These are phyloP conservation scores for Salpingoeca rosetta DNA, from an alignment of 78 protist species.

Conservation along the genomic window DNA sequence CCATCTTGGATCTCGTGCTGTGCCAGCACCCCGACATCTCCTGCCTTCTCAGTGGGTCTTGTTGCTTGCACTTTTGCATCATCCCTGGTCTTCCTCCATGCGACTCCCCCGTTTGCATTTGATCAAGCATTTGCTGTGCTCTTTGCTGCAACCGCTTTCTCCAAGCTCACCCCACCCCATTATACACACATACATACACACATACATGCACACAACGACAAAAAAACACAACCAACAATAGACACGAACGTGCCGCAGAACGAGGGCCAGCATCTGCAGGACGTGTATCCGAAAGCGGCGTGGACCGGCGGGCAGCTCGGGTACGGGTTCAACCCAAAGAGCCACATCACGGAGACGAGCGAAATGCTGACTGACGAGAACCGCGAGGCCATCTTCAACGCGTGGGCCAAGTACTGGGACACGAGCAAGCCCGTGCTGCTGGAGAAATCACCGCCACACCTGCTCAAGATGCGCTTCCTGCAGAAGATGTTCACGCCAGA, in stretches of 20 bases:
- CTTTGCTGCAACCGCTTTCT: too few species aligned
- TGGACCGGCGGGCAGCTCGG: neutral
- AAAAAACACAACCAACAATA: too few species aligned
- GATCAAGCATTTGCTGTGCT: neutral
- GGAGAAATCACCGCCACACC: neutral
- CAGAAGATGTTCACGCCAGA: neutral
- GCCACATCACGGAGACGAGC: neutral
- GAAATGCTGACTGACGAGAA: neutral
- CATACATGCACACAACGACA: too few species aligned
- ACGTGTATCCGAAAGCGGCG: neutral
- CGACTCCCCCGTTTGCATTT: neutral
- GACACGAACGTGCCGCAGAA: neutral
- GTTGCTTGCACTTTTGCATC: neutral
- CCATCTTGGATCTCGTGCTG: neutral
- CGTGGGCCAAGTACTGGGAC: neutral
- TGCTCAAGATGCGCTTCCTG: neutral
- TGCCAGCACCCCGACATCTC: neutral
- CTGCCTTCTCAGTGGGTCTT: neutral
- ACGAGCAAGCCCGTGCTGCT: neutral
- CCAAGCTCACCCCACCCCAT: too few species aligned
- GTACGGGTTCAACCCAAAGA: neutral
- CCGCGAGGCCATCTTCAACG: neutral
- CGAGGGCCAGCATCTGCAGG: neutral
- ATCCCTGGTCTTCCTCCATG: neutral
- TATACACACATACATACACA: too few species aligned